These are phyloP conservation scores for Nakazawaea peltata DNA, from an alignment of 805 yeast genomes.

Conservation along the genomic window DNA sequence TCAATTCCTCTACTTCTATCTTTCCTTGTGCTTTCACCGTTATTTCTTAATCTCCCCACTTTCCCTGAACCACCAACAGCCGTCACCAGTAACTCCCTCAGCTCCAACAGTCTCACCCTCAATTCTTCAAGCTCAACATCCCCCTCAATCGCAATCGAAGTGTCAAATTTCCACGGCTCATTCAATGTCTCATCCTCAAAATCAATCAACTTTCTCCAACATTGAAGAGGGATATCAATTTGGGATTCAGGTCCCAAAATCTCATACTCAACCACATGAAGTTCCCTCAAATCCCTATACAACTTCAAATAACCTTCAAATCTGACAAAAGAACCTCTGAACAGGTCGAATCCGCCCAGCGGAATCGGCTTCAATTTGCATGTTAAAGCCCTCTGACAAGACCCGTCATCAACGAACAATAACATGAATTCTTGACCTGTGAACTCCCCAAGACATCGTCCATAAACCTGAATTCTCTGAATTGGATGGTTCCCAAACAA, in stretches of 20 bases:
- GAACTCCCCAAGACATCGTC: conserved; percentile 5
- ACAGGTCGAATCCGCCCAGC: too few species aligned
- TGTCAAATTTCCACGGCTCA: conserved; percentile 1
- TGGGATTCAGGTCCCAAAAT: conserved; percentile 3
- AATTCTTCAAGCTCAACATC: too few species aligned
- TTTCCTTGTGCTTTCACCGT: too few species aligned
- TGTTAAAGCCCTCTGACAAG: conserved; percentile 4
- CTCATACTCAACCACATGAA: conserved; percentile 2
- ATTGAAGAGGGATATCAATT: not conserved
- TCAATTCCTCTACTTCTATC: too few species aligned
- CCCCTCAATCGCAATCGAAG: too few species aligned
- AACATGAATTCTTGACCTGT: not conserved
- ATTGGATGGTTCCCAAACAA: conserved; percentile 5
- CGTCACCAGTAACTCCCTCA: too few species aligned
- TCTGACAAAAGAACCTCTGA: not conserved
- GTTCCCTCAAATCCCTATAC: conserved; percentile 1
- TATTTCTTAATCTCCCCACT: too few species aligned
- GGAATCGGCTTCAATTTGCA: too few species aligned
- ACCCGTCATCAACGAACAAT: conserved; percentile 7
- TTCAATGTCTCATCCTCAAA: not conserved
- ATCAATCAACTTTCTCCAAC: not conserved
- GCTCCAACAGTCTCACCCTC: not conserved
- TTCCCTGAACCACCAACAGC: too few species aligned
- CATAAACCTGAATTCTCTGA: not conserved
- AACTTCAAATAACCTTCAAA: conserved; percentile 2